A percentile compares a stretch with the other conserved stretches of the same genome.
These are phyloP conservation scores for Carpinus viminea DNA, from an alignment of 306 rosid genomes.

Conservation along the genomic window DNA sequence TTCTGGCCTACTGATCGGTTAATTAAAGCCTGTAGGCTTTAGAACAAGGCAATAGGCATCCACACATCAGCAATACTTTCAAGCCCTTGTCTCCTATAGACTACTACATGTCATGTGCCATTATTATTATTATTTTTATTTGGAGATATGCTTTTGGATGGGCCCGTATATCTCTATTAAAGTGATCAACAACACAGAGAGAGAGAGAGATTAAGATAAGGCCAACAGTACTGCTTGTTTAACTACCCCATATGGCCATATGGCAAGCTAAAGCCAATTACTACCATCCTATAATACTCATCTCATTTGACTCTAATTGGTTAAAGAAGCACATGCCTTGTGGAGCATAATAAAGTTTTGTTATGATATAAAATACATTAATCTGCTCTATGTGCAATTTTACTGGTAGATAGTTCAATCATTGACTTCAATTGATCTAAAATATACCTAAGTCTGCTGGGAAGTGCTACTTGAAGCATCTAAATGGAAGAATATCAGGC, in stretches of 20 bases:
- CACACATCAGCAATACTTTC: constrained; percentile 6
- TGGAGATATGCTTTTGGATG: constrained; percentile 5
- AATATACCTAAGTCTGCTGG: neutral
- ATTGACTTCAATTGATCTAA: neutral
- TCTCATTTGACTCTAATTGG: neutral
- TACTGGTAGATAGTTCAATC: neutral
- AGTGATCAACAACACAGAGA: neutral
- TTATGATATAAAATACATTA: neutral
- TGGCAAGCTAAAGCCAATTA: neutral
- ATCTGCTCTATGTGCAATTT: neutral
- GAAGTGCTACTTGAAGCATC: neutral
- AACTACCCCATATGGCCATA: neutral
- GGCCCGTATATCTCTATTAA: neutral
- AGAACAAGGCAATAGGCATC: constrained; percentile 10
- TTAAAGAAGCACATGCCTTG: neutral
- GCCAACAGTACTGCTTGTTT: neutral
- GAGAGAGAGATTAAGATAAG: neutral
- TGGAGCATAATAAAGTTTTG: too few species aligned
- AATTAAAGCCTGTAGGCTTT: constrained; percentile 11
- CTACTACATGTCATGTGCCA: constrained; percentile 26
- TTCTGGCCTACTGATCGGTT: neutral
- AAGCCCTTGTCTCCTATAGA: constrained; percentile 23
- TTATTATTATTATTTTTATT: neutral
- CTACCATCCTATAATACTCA: neutral
- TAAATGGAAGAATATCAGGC: neutral